Conservation (phyloP, 306 rosid species). For the Betula pendula region DNA sequence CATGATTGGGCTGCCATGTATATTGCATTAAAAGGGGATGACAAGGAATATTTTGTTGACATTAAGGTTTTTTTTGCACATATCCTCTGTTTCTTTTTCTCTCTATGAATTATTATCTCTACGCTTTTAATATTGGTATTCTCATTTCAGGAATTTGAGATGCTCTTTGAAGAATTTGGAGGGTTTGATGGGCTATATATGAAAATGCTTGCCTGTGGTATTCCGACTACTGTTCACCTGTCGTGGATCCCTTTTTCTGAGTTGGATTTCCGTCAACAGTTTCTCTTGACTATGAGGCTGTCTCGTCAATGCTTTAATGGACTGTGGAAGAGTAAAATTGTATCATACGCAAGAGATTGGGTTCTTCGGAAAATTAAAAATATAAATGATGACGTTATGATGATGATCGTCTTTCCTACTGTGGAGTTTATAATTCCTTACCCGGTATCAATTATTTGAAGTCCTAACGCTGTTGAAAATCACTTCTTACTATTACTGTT, state of each 20-base stretch:
- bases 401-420: conserved; percentile 65
- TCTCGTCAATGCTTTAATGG: conserved; percentile 52
- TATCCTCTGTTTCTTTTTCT: conserved; percentile 29
- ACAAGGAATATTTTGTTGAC: conserved; percentile 71
- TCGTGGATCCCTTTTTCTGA: conserved; percentile 94
- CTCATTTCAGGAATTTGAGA: conserved; percentile 67
- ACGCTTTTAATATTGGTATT: conserved; percentile 31
- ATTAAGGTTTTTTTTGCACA: conserved; percentile 54
- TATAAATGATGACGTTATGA: conserved; percentile 67
- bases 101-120: conserved; percentile 26
- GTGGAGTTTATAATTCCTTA: conserved; percentile 73
- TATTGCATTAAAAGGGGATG: conserved; percentile 80
- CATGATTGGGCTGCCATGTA: conserved; percentile 94
- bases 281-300: conserved; percentile 55
- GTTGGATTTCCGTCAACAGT: conserved; percentile 61
- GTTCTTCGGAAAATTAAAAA: conserved; percentile 42
- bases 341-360: conserved; percentile 49
- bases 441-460: conserved; percentile 51
- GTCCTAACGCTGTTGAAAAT: conserved; percentile 29
- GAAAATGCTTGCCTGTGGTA: conserved; percentile 84
- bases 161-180: conserved; percentile 77
- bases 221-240: conserved; percentile 82
- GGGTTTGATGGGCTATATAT: conserved; percentile 92
- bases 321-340: conserved; percentile 54
- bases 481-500: conserved; percentile 14